These are phyloP conservation scores for Clonostachys byssicola DNA, from an alignment of 2,329 filamentous ascomycete species.

Conservation along the genomic window DNA sequence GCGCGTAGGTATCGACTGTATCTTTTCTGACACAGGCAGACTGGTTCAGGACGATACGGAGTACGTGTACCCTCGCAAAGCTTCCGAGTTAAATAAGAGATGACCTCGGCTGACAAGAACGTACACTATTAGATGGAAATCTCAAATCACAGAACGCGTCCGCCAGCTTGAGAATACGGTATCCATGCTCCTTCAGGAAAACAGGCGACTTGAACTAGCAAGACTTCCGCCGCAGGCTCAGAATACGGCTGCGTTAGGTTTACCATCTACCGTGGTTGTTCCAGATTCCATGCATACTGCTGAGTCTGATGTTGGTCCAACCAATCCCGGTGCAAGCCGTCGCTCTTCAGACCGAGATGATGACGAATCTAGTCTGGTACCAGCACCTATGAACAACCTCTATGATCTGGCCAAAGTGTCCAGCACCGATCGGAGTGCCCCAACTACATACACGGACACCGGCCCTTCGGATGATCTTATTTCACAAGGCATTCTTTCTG, in stretches of 20 bases:
- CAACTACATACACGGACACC: slow-evolving; percentile 5
- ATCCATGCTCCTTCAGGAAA: slow-evolving; percentile 6
- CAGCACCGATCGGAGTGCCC: slow-evolving; percentile 6
- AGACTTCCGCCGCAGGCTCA: background rate
- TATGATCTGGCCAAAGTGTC: slow-evolving; percentile 8
- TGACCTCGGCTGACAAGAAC: background rate
- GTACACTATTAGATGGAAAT: slow-evolving; percentile 7
- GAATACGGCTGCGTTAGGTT: background rate
- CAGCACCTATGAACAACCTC: slow-evolving; percentile 9
- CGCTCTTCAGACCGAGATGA: slow-evolving; percentile 5
- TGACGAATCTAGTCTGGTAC: slow-evolving; percentile 8
- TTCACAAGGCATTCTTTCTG: slow-evolving; percentile 7
- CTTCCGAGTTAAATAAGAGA: no score
- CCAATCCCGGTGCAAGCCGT: no score
- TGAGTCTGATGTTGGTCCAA: background rate
- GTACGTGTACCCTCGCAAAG: slow-evolving; percentile 1
- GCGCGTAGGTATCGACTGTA: slow-evolving; percentile 6
- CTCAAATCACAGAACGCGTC: slow-evolving; percentile 4
- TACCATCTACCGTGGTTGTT: background rate
- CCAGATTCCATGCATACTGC: background rate
- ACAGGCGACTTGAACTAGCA: slow-evolving; percentile 4
- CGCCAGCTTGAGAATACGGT: slow-evolving; percentile 7
- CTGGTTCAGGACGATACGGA: slow-evolving; percentile 7
- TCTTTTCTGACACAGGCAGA: slow-evolving; percentile 5
- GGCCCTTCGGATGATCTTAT: slow-evolving; percentile 10